Conservation (phyloP, 345 rosid genomes). For the Laguncularia racemosa region DNA sequence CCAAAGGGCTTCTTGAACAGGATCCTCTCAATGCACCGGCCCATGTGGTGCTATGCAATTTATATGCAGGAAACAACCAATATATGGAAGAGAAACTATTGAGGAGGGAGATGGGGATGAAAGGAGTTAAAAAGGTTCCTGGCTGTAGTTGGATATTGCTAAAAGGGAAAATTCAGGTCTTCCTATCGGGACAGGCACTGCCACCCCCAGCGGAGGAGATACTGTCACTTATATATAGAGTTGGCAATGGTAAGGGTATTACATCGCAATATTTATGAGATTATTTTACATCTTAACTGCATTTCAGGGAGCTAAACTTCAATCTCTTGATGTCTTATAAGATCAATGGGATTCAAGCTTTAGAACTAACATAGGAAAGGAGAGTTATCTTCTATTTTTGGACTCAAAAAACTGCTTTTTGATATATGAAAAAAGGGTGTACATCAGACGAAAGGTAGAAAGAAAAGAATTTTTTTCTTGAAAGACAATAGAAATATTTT, state of each 20-base stretch:
- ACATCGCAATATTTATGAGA: background rate
- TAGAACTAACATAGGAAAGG: too few species aligned
- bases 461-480: too few species aligned
- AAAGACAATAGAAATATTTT: too few species aligned
- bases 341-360: too few species aligned
- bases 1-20: slow-evolving; percentile 37
- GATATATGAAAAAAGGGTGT: too few species aligned
- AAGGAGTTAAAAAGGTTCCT: slow-evolving; percentile 70
- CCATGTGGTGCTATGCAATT: slow-evolving; percentile 57
- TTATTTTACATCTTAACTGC: too few species aligned
- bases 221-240: slow-evolving; percentile 23
- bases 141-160: slow-evolving; percentile 75
- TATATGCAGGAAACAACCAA: slow-evolving; percentile 46
- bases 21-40: slow-evolving; percentile 68
- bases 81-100: slow-evolving; percentile 44
- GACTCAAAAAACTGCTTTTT: too few species aligned
- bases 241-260: slow-evolving; percentile 9
- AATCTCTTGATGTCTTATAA: too few species aligned
- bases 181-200: slow-evolving; percentile 56
- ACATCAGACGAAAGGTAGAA: too few species aligned
- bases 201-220: slow-evolving; percentile 23
- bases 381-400: too few species aligned
- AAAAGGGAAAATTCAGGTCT: slow-evolving; percentile 39
- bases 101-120: slow-evolving; percentile 65
- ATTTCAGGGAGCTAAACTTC: too few species aligned